A percentile compares a stretch with the other conserved stretches of the same genome.
These are phyloP conservation scores for Suaeda aralocaspica DNA, from an alignment of 148 eudicot species.

Conservation along the genomic window DNA sequence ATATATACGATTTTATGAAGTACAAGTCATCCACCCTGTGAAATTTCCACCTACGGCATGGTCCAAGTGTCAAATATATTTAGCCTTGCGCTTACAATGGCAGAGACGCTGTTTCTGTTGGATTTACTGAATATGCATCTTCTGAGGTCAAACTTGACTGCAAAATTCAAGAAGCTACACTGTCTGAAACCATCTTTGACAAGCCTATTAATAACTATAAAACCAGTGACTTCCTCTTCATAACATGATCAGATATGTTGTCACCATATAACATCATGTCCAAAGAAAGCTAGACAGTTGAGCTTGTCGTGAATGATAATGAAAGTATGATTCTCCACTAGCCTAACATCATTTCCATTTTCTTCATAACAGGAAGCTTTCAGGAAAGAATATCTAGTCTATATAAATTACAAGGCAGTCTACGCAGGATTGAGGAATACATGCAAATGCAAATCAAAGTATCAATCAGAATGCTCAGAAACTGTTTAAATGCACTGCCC, in stretches of 20 bases:
- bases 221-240: not conserved
- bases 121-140: conserved; percentile 5
- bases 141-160: conserved; percentile 13
- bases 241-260: not conserved
- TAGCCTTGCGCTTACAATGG: conserved; percentile 15
- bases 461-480: not conserved
- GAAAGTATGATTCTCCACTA: not conserved
- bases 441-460: not conserved
- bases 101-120: conserved; percentile 13
- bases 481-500: not conserved
- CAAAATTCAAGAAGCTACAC: conserved; percentile 8
- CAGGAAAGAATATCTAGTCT: not conserved
- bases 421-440: not conserved
- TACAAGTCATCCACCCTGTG: conserved; percentile 10
- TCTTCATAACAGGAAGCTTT: not conserved
- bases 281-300: not conserved
- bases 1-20: too few species aligned
- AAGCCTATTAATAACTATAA: not conserved
- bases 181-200: conserved; percentile 9
- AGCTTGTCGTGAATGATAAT: not conserved
- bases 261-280: not conserved
- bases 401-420: not conserved
- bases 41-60: conserved; percentile 8
- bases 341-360: not conserved
- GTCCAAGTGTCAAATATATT: conserved; percentile 6